A percentile compares a stretch with the other conserved stretches of the same genome.
Evolutionary conservation across 2,329 filamentous ascomycete species (phyloP).

Genomic region (Penicillium sp.): DNA sequence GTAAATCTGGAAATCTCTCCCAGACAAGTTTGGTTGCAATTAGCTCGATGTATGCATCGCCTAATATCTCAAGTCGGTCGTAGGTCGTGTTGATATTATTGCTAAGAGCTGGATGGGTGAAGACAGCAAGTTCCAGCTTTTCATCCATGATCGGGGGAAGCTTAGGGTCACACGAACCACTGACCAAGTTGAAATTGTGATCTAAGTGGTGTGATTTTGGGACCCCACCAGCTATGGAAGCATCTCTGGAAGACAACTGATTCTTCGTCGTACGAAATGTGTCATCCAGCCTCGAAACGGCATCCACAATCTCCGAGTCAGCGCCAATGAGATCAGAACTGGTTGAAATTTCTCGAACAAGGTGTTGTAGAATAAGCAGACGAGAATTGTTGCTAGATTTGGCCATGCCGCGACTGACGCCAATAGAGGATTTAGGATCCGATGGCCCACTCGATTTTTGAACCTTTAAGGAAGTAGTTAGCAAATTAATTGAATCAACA

Average conservation of each 20-base stretch:
- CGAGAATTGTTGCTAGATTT: constrained; percentile 11
- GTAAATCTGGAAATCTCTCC: constrained; percentile 57
- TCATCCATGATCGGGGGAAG: constrained; percentile 55
- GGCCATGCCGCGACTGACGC: neutral
- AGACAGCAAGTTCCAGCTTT: constrained; percentile 53
- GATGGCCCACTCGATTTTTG: neutral
- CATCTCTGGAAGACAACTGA: neutral
- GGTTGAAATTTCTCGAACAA: constrained; percentile 19
- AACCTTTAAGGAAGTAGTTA: neutral
- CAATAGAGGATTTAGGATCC: neutral
- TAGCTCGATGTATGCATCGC: constrained; percentile 75
- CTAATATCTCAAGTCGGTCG: constrained; percentile 78
- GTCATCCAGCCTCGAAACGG: constrained; percentile 16
- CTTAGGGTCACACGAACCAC: constrained; percentile 11
- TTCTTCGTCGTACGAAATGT: constrained; percentile 11
- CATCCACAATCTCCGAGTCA: constrained; percentile 15
- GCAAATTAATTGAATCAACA: neutral
- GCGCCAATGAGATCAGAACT: constrained; percentile 10
- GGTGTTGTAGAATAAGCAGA: constrained; percentile 15
- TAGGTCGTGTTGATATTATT: constrained; percentile 45
- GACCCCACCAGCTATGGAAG: neutral
- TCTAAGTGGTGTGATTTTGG: neutral
- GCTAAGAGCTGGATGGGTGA: constrained; percentile 55
- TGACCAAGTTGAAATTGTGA: neutral
- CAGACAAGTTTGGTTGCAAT: constrained; percentile 68